Base-by-base conservation (phyloP, 768 basidiomycete genomes). In the Tricholoma saponaceum region DNA sequence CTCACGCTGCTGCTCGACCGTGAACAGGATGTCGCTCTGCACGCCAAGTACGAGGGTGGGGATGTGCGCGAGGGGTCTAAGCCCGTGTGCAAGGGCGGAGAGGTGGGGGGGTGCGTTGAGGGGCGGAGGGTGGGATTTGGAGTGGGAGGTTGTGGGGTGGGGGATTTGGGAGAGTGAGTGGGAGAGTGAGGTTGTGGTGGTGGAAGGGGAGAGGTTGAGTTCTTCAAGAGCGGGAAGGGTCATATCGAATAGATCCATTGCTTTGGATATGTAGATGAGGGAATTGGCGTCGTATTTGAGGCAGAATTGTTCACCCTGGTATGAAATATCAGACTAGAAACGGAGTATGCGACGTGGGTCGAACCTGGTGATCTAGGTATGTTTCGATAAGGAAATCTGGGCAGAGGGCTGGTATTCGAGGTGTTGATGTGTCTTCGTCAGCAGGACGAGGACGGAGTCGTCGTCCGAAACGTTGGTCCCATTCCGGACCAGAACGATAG, bases 171-270 rank as follows among this genome's bases (percentile, higher is more conserved):
- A 65, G 65, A 16, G 58, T 20, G 41, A 65, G 61, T n/a, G n/a
- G n/a, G n/a, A n/a, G n/a, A n/a, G n/a, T n/a, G 56, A 37, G 54
- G 82, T 62, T 58, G 64, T 37, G 55, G 67, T 35, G 51, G 69
- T 33, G 55, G 71, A 50, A 49, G 73, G 62, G 64, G 67, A 22
- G 70, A 98, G 76, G 30, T 82, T 79, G 28, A 98, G 82, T 23
- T 83, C 82, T 50, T 81, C 70, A 16, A 99, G 81, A 14, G 93
- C 82, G 14, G 90, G 81, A 0, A 77, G 74, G 4, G 93, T 94
- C 84, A 99, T 87, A 74, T 98, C 96, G 73, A 99, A 99, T 0
- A 98, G 80, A 71, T 98, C 97, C 97, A 99, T 99, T 30, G 97
- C 97, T 73, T 98, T 99, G 5, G 93, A 96, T 59, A 99, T 85